These are phyloP conservation scores for Diaporthe eres DNA, from an alignment of 2,329 filamentous ascomycete species.

Conservation along the genomic window DNA sequence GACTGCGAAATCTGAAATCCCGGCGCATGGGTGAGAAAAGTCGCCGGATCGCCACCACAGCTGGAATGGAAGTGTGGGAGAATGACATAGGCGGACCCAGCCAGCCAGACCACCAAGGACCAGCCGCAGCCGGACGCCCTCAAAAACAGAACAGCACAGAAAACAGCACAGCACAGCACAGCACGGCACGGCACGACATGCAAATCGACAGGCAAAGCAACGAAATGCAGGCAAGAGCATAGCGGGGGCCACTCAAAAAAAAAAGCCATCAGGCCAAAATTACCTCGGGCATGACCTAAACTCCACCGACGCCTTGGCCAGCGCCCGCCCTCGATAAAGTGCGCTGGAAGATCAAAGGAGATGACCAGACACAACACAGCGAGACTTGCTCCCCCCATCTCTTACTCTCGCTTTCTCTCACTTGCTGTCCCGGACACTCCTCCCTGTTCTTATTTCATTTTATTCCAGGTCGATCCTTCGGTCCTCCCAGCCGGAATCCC, in stretches of 20 bases:
- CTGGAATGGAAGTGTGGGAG: constrained; percentile 13
- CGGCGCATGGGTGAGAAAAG: not conserved
- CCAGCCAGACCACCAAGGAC: not conserved
- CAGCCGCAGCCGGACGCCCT: constrained; percentile 8
- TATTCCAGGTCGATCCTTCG: not conserved
- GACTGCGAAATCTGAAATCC: not conserved
- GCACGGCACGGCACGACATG: not conserved
- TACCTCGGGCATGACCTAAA: constrained; percentile 28
- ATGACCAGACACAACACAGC: not conserved
- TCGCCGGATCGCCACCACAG: not conserved
- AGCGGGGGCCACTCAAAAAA: not conserved
- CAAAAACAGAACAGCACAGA: not conserved
- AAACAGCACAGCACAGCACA: not conserved
- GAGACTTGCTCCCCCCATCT: not conserved
- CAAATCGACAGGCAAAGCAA: constrained; percentile 10
- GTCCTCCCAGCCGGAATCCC: not conserved
- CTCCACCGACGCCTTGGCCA: constrained; percentile 29
- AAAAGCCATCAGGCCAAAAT: constrained; percentile 6
- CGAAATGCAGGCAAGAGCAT: constrained; percentile 27
- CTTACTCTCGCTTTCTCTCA: not conserved
- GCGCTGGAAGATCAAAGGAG: constrained; percentile 5
- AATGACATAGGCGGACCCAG: constrained; percentile 11
- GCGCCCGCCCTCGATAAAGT: constrained; percentile 14
- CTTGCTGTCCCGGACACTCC: not conserved
- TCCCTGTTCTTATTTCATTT: too few species aligned